Percentiles rank a stretch among this genome's conserved stretches.
These are phyloP conservation scores for Rhynchosporium agropyri DNA, from an alignment of 2,329 filamentous ascomycete species.

Conservation along the genomic window DNA sequence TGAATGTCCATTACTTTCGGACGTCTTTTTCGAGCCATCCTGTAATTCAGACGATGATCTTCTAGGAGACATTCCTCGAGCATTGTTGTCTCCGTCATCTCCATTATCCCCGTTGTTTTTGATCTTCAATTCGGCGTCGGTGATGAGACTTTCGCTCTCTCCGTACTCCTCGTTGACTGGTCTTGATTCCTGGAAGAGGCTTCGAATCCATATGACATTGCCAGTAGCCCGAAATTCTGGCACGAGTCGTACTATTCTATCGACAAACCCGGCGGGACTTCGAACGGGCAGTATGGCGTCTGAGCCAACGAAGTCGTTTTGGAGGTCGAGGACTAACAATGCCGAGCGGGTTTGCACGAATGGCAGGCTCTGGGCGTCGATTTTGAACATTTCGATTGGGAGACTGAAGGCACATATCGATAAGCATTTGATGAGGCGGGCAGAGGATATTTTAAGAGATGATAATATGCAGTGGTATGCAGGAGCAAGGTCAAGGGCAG, in stretches of 20 bases:
- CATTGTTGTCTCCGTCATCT: slow-evolving; percentile 12
- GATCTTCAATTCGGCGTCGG: slow-evolving; percentile 35
- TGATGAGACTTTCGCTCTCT: slow-evolving; percentile 41
- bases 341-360: slow-evolving; percentile 65
- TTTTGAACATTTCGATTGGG: slow-evolving; percentile 52
- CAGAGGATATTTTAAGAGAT: slow-evolving; percentile 5
- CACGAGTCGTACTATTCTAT: slow-evolving; percentile 67
- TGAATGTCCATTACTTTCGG: slow-evolving; percentile 21
- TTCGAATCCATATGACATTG: slow-evolving; percentile 83
- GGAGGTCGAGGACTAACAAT: slow-evolving; percentile 81
- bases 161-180: slow-evolving; percentile 52
- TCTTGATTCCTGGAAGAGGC: slow-evolving; percentile 68
- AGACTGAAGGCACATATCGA: slow-evolving; percentile 30
- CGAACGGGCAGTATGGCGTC: slow-evolving; percentile 69
- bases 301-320: slow-evolving; percentile 81
- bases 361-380: slow-evolving; percentile 59
- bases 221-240: slow-evolving; percentile 72
- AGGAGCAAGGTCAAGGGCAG: slow-evolving; percentile 6
- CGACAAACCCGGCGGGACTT: slow-evolving; percentile 65
- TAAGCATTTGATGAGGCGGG: slow-evolving; percentile 4
- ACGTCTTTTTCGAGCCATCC: slow-evolving; percentile 26
- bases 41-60: slow-evolving; percentile 25
- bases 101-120: slow-evolving; percentile 15
- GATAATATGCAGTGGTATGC: slow-evolving; percentile 1
- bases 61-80: slow-evolving; percentile 3